phyloP scores from a whole-genome alignment of 768 basidiomycete species.

The Exsudoporus frostii region DNA sequence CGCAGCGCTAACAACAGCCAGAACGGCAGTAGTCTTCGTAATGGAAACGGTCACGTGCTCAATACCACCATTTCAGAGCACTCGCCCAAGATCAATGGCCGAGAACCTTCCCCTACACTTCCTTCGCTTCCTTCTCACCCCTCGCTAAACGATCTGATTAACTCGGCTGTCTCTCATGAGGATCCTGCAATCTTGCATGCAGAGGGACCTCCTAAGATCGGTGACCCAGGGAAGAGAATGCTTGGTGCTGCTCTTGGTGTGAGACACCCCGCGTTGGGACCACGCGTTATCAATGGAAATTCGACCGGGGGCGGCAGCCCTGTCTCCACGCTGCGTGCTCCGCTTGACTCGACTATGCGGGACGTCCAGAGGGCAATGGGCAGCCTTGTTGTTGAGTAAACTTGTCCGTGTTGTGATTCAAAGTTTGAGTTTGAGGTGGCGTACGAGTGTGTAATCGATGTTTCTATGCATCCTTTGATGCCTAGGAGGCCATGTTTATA shows the following conservation, averaged over 20 bases:
- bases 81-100: slow-evolving; percentile 40
- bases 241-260: slow-evolving; percentile 81
- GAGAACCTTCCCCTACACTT: slow-evolving; percentile 80
- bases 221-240: slow-evolving; percentile 88
- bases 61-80: slow-evolving; percentile 51
- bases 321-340: slow-evolving; percentile 29
- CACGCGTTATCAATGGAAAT: slow-evolving; percentile 49
- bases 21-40: slow-evolving; percentile 30
- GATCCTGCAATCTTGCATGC: slow-evolving; percentile 67
- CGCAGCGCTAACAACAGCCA: slow-evolving; percentile 43
- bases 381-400: slow-evolving; percentile 71
- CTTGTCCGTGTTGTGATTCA: slow-evolving; percentile 7
- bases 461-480: slow-evolving; percentile 21
- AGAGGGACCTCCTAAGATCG: slow-evolving; percentile 70
- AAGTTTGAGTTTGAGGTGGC: slow-evolving; percentile 16
- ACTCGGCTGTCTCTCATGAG: slow-evolving; percentile 53
- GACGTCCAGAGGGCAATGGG: slow-evolving; percentile 77
- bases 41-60: slow-evolving; percentile 37
- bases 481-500: slow-evolving; percentile 18
- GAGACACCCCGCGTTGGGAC: slow-evolving; percentile 71
- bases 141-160: slow-evolving; percentile 81
- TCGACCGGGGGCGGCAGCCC: slow-evolving; percentile 35
- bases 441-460: slow-evolving; percentile 21
- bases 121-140: slow-evolving; percentile 80
- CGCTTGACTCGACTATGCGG: slow-evolving; percentile 55